These are phyloP conservation scores for Parsonsia alboflavescens DNA, from an alignment of 257 asterid species.

Conservation along the genomic window DNA sequence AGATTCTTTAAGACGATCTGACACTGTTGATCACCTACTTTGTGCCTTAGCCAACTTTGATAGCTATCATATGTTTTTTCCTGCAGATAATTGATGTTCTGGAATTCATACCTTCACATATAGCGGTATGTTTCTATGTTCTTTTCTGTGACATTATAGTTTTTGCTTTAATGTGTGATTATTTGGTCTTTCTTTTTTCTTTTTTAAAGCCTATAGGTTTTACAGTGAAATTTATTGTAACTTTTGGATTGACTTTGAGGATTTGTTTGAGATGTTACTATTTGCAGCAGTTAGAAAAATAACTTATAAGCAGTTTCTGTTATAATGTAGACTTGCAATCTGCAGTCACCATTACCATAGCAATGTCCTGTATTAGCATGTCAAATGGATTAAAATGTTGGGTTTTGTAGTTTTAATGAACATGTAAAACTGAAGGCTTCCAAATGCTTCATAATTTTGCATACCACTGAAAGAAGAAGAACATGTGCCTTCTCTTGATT, in stretches of 20 bases:
- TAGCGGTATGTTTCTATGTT: slow-evolving; percentile 57
- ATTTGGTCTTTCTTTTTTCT: neutral
- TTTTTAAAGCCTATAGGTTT: neutral
- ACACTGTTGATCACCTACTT: neutral
- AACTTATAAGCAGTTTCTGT: neutral
- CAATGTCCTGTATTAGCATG: neutral
- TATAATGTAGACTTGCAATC: neutral
- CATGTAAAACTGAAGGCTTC: neutral
- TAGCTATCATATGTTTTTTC: slow-evolving; percentile 8
- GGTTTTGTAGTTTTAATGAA: neutral
- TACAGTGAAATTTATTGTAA: neutral
- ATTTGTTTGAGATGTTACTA: neutral
- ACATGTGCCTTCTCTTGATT: neutral
- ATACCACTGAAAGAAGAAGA: neutral
- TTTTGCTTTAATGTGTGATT: neutral
- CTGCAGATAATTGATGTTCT: slow-evolving; percentile 94
- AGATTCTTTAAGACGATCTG: neutral
- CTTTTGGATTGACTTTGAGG: slow-evolving; percentile 7
- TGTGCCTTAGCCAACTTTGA: neutral
- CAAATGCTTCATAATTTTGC: neutral
- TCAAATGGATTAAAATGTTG: neutral
- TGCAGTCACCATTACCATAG: neutral
- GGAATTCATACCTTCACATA: slow-evolving; percentile 89
- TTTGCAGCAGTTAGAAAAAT: neutral
- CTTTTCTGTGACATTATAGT: neutral